phyloP scores from a whole-genome alignment of 192 early-diverging fungal genomes.

The Backusella tarrabulga region DNA sequence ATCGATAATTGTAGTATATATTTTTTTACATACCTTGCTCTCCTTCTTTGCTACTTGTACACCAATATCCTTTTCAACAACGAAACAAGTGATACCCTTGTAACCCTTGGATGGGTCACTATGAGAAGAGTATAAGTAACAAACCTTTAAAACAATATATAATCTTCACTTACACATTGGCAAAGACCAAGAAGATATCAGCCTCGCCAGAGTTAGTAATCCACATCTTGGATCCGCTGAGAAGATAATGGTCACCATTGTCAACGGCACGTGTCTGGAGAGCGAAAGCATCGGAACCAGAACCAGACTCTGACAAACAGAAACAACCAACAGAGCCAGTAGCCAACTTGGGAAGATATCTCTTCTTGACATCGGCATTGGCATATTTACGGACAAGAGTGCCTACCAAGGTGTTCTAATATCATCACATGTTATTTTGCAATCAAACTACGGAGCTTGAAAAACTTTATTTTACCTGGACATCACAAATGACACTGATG shows the following conservation, averaged over 20 bases:
- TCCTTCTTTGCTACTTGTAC: slow-evolving; percentile 90
- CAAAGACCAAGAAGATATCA: slow-evolving; percentile 96
- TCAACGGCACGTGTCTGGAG: slow-evolving; percentile 74
- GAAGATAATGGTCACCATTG: slow-evolving; percentile 85
- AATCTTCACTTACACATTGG: slow-evolving; percentile 67
- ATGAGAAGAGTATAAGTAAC: neutral
- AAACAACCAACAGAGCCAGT: slow-evolving; percentile 88
- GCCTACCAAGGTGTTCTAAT: slow-evolving; percentile 92
- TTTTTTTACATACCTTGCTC: slow-evolving; percentile 58
- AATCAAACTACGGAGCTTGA: neutral
- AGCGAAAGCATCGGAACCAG: slow-evolving; percentile 74
- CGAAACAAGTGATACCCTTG: slow-evolving; percentile 97
- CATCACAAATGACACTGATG: slow-evolving; percentile 88
- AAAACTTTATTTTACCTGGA: slow-evolving; percentile 51
- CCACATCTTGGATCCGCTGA: slow-evolving; percentile 93
- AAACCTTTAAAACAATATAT: neutral
- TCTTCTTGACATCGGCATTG: slow-evolving; percentile 68
- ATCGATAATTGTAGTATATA: neutral
- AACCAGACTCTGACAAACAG: slow-evolving; percentile 89
- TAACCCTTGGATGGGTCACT: slow-evolving; percentile 86
- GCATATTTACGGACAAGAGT: slow-evolving; percentile 89
- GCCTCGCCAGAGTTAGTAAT: slow-evolving; percentile 96
- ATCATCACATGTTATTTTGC: neutral
- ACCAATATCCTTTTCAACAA: slow-evolving; percentile 71
- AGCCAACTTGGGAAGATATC: slow-evolving; percentile 84